Evolutionary conservation across 306 rosid genomes (phyloP), one percentile per base, ranked within the genome.

Genomic region (Alnus rubra): DNA sequence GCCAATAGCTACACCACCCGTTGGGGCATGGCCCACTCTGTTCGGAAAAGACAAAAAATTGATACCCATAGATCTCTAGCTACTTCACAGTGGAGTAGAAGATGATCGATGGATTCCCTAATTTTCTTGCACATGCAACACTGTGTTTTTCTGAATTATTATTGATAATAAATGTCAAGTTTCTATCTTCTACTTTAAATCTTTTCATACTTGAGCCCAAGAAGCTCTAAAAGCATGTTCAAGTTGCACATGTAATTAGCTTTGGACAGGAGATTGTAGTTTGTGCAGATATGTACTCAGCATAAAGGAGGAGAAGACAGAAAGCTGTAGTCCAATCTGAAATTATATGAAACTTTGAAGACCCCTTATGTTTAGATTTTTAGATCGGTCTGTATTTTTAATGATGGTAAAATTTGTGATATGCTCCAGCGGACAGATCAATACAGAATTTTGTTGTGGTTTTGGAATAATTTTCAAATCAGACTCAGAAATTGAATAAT

Each of bases 111-210:
- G 44, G 44, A 39, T 39, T 39, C 44, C 44, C 44, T 3, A 4
- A 5, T 39, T 5, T 42, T 42, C 45, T 42, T 42, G 45, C 7
- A 42, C 45, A 42, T 42, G 45, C 45, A 42, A 42, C 45, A 42
- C 45, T 42, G 0, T 42, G 45, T 42, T 42, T 42, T 33, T 18
- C 31, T 23, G 65, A 59, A 59, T 59, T 28, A 31, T 23, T 7
- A 44, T 74, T 78, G 31, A 69, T 7, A 69, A 78, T 13, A 59
- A 42, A 74, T 71, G n/a, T 52, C 51, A 58, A 39, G 23, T 72
- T 13, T 47, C 7, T 45, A 19, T n/a, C 16, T 70, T 70, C 37
- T 3, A 70, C 13, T 19, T 19, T 9, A 19, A 71, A 37, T 51
- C 39, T 63, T 51, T 74, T 62, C 10, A 47, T 52, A 59, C 33